Evolutionary conservation across 31 red algal genomes (phyloP).

Genomic region (Bonnemaisonia californica): DNA sequence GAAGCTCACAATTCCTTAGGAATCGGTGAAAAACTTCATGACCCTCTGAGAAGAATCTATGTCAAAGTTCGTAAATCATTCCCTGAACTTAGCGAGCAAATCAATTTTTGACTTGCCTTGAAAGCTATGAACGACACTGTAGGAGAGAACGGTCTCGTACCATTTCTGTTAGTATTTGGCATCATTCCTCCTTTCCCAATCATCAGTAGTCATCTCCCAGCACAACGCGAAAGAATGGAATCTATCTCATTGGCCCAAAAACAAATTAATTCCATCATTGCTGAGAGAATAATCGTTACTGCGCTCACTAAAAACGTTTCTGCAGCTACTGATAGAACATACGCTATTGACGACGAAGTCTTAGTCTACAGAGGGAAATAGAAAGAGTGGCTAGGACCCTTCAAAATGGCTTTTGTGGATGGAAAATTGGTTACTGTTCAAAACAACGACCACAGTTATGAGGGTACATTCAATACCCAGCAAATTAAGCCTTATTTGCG

Average conservation of each 20-base stretch:
- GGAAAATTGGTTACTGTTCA: background rate
- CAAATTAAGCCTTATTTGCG: background rate
- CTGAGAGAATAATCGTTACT: background rate
- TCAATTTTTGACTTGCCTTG: background rate
- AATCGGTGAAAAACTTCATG: slow-evolving; percentile 26
- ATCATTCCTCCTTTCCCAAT: slow-evolving; percentile 23
- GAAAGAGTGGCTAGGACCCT: slow-evolving; percentile 20
- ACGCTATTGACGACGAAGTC: background rate
- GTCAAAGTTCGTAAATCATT: background rate
- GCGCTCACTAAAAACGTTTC: slow-evolving; percentile 6
- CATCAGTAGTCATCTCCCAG: background rate
- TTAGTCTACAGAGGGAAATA: slow-evolving; percentile 12
- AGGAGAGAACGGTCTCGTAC: slow-evolving; percentile 18
- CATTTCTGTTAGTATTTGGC: slow-evolving; percentile 25
- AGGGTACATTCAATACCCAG: background rate
- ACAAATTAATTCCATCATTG: background rate
- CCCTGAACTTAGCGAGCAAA: background rate
- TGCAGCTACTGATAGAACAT: background rate
- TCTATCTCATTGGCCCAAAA: background rate
- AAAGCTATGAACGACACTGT: slow-evolving; percentile 29
- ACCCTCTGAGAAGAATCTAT: slow-evolving; percentile 14
- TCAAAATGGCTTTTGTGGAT: background rate
- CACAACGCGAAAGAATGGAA: slow-evolving; percentile 14
- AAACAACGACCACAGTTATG: background rate
- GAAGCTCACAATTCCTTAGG: slow-evolving; percentile 34